Conservation (phyloP, 345 rosid species). For the Citrus sinensis region DVS_A1.0 CM039165.1:29858001-29858500, state of each 20-base stretch:
- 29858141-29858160: background rate
- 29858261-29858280: slow-evolving; percentile 85
- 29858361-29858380: background rate
- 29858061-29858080: slow-evolving; percentile 81
- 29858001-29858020: slow-evolving; percentile 95
- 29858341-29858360: background rate
- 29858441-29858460: background rate
- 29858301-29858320: background rate
- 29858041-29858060: slow-evolving; percentile 79
- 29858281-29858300: slow-evolving; percentile 16
- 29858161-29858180: slow-evolving; percentile 86
- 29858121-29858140: background rate
- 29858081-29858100: slow-evolving; percentile 19
- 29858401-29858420: background rate
- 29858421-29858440: background rate
- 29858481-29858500: background rate
- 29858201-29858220: slow-evolving; percentile 91
- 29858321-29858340: background rate
- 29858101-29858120: slow-evolving; percentile 5
- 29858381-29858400: background rate
- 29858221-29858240: slow-evolving; percentile 86
- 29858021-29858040: slow-evolving; percentile 90
- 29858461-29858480: background rate
- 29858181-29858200: slow-evolving; percentile 96
- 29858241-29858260: slow-evolving; percentile 92